Conservation (phyloP, 2,329 filamentous ascomycete species). For the Arthrobotrys musiformis region DNA sequence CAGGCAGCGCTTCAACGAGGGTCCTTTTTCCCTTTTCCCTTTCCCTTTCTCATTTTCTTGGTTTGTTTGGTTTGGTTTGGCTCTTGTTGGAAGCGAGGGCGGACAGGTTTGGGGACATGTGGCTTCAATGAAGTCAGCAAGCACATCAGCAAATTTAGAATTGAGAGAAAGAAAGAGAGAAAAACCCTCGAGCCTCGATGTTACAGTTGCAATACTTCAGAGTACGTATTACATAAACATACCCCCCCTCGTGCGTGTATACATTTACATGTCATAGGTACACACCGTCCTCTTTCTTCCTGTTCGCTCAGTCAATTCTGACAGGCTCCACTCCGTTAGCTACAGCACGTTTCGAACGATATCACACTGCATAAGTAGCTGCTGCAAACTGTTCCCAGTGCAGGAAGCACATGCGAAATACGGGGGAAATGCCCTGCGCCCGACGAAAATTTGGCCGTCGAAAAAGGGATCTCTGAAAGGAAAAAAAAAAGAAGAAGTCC, state of each 20-base stretch:
- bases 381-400: slow-evolving; percentile 26
- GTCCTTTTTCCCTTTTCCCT: background rate
- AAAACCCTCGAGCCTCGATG: too few species aligned
- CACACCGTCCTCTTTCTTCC: background rate
- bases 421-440: slow-evolving; percentile 35
- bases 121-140: slow-evolving; percentile 10
- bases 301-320: background rate
- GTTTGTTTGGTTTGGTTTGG: background rate
- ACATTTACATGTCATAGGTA: too few species aligned
- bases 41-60: background rate
- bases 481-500: background rate
- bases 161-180: background rate
- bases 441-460: slow-evolving; percentile 13
- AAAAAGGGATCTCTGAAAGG: slow-evolving; percentile 23
- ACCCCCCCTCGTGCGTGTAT: too few species aligned
- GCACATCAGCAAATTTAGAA: background rate
- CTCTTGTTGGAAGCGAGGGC: background rate
- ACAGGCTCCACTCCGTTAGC: background rate
- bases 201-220: too few species aligned
- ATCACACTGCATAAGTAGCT: slow-evolving; percentile 53
- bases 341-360: slow-evolving; percentile 24
- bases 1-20: slow-evolving; percentile 19
- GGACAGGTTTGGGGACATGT: slow-evolving; percentile 31
- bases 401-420: slow-evolving; percentile 54
- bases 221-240: background rate